phyloP scores from a whole-genome alignment of 768 basidiomycete genomes.

The Tulasnella sp. region DNA sequence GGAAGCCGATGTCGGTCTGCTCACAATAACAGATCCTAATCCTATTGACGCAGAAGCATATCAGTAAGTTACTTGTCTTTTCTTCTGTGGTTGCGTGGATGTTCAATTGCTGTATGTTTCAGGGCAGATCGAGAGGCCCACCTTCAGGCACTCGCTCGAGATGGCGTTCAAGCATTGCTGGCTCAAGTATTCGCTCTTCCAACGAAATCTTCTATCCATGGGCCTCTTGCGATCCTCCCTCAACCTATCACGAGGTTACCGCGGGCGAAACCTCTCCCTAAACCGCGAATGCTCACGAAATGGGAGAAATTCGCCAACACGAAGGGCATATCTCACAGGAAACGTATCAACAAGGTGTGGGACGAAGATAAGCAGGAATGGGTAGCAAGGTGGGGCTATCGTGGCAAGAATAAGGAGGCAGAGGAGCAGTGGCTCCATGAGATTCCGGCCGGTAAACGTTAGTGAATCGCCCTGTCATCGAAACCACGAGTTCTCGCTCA shows the following conservation, averaged over 20 bases:
- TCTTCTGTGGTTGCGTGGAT: neutral
- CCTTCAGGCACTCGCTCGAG: conserved; percentile 75
- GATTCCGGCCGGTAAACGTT: conserved; percentile 84
- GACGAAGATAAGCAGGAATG: conserved; percentile 95
- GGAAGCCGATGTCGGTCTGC: conserved; percentile 77
- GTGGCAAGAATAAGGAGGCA: conserved; percentile 79
- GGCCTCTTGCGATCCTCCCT: conserved; percentile 83
- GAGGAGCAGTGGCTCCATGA: conserved; percentile 93
- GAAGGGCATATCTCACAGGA: conserved; percentile 87
- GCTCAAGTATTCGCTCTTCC: conserved; percentile 82
- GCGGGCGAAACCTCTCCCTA: conserved; percentile 89
- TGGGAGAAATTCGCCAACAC: conserved; percentile 96
- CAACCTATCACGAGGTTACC: conserved; percentile 76
- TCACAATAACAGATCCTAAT: conserved; percentile 87
- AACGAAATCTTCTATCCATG: conserved; percentile 70
- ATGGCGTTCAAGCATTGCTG: conserved; percentile 81
- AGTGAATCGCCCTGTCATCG: conserved; percentile 40
- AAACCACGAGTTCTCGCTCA: neutral
- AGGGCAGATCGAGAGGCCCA: conserved; percentile 82
- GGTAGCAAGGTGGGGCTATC: conserved; percentile 86
- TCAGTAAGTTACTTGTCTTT: conserved; percentile 54
- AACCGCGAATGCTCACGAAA: conserved; percentile 89
- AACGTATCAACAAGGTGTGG: conserved; percentile 80
- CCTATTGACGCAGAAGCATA: conserved; percentile 84
- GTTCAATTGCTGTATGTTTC: neutral